A percentile compares a stretch with the other conserved stretches of the same genome.
These are phyloP conservation scores for Solanum rostratum DNA, from an alignment of 257 asterid species.

Conservation along the genomic window DNA sequence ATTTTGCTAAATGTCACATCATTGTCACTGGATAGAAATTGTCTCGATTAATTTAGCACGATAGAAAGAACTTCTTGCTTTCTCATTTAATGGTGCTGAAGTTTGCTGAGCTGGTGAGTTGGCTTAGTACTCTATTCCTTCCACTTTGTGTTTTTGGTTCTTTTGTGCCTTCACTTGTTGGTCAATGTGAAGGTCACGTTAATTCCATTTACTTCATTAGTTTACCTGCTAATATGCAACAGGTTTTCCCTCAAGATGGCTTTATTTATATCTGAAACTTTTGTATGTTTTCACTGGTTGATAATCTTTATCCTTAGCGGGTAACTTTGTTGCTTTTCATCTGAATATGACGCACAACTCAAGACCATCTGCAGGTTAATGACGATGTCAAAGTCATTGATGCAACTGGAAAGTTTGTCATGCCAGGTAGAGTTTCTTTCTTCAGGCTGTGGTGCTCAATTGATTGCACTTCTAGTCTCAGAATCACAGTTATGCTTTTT, in stretches of 20 bases:
- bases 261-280: not conserved
- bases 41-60: not conserved
- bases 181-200: not conserved
- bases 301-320: not conserved
- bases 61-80: not conserved
- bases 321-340: not conserved
- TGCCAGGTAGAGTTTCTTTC: slow-evolving; percentile 65
- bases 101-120: not conserved
- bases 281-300: not conserved
- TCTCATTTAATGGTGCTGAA: not conserved
- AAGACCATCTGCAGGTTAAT: slow-evolving; percentile 47
- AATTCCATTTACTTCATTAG: not conserved
- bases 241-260: not conserved
- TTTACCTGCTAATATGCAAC: not conserved
- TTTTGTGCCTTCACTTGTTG: not conserved
- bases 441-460: not conserved
- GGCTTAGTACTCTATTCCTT: not conserved
- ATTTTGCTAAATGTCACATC: not conserved
- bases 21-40: not conserved
- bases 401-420: slow-evolving; percentile 88
- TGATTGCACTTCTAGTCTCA: not conserved
- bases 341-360: slow-evolving; percentile 3
- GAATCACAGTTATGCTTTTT: not conserved
- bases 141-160: not conserved
- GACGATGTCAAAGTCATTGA: slow-evolving; percentile 70